These are phyloP conservation scores for Cordyceps militaris DNA, from an alignment of 2,329 filamentous ascomycete genomes.

Conservation along the genomic window DNA sequence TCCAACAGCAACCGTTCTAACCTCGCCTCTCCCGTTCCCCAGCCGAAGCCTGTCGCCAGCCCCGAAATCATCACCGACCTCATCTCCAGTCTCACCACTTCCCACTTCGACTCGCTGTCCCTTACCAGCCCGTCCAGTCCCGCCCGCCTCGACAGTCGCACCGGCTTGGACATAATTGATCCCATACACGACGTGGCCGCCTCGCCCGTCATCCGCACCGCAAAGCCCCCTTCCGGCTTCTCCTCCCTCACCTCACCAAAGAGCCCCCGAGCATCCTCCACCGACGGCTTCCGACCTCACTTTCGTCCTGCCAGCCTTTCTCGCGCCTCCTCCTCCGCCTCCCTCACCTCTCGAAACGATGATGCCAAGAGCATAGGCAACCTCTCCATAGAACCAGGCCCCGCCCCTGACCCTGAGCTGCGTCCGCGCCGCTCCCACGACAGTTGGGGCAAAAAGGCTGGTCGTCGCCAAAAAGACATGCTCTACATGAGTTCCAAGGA, in stretches of 20 bases:
- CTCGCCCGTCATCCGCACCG: constrained; percentile 71
- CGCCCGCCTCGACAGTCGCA: constrained; percentile 21
- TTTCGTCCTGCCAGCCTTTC: constrained; percentile 41
- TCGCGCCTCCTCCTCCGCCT: constrained; percentile 54
- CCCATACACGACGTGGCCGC: constrained; percentile 54
- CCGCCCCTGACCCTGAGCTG: constrained; percentile 42
- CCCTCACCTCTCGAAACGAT: constrained; percentile 47
- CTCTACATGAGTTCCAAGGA: constrained; percentile 72
- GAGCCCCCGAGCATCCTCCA: constrained; percentile 42
- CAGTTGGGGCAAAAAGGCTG: constrained; percentile 54
- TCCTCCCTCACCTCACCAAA: constrained; percentile 45
- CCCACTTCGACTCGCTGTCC: constrained; percentile 59
- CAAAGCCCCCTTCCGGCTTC: constrained; percentile 71
- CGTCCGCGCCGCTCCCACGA: constrained; percentile 49
- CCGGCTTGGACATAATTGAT: constrained; percentile 37
- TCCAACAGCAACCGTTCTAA: constrained; percentile 13
- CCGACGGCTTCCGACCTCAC: constrained; percentile 42
- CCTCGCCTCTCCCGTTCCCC: constrained; percentile 15
- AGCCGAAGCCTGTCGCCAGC: constrained; percentile 39
- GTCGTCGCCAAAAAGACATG: constrained; percentile 48
- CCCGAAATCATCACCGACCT: constrained; percentile 64
- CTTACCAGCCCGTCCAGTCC: constrained; percentile 28
- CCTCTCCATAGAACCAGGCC: constrained; percentile 53
- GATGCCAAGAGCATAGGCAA: constrained; percentile 58
- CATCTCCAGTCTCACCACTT: constrained; percentile 64